Evolutionary conservation across 1,284 basidiomycete genomes (phyloP).

Genomic region (Heterobasidion irregulare): DNA sequence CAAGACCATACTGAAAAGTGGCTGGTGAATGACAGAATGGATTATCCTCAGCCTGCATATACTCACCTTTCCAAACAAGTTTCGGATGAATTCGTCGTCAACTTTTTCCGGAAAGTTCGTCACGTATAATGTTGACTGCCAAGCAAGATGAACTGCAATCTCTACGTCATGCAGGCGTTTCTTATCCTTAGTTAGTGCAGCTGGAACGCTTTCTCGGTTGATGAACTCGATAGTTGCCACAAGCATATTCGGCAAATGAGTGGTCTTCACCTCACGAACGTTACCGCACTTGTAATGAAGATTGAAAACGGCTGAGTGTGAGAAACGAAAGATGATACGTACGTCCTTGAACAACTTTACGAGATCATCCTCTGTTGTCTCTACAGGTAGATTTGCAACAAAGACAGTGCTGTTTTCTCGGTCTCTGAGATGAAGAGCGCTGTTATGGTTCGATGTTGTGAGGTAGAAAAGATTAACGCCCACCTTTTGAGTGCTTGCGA

Average conservation of each 20-base stretch:
- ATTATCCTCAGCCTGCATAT: background rate
- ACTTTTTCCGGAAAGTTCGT: constrained; percentile 90
- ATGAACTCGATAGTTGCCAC: constrained; percentile 81
- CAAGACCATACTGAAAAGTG: constrained; percentile 66
- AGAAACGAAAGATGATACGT: constrained; percentile 20
- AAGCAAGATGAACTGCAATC: constrained; percentile 81
- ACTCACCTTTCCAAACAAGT: constrained; percentile 69
- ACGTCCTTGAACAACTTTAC: constrained; percentile 79
- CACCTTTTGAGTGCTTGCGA: constrained; percentile 54
- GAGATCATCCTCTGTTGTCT: constrained; percentile 61
- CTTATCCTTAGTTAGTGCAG: constrained; percentile 89
- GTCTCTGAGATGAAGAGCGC: constrained; percentile 54
- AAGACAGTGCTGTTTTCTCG: constrained; percentile 94
- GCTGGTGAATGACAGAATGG: background rate
- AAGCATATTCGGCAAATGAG: constrained; percentile 41
- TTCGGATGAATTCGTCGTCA: constrained; percentile 74
- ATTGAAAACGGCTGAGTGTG: background rate
- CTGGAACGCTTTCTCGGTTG: constrained; percentile 68
- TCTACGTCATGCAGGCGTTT: constrained; percentile 72
- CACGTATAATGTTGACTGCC: constrained; percentile 92
- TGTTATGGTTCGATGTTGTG: background rate
- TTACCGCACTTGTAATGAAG: constrained; percentile 59
- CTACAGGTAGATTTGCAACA: constrained; percentile 62
- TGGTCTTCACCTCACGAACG: constrained; percentile 75
- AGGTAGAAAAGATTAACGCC: background rate